Base-by-base conservation (phyloP, 164 flowering plant genomes). In the Brasenia schreberi region DNA sequence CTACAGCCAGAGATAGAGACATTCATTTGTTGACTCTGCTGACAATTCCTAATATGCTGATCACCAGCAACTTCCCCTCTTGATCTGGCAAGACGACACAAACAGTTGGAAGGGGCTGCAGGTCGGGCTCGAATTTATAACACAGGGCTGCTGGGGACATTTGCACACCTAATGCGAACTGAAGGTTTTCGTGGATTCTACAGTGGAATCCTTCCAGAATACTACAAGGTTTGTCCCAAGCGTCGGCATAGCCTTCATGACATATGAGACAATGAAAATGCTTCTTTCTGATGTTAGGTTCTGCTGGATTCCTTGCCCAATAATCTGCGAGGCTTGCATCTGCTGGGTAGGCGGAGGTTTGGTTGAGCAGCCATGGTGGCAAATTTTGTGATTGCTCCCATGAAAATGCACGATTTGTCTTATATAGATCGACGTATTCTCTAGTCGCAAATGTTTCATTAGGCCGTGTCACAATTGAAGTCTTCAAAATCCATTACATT, bases 21-120 rank as follows among this genome's bases (percentile, higher is more conserved):
- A 23, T 23, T 0, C 0, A 23, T 23, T 23, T 23, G 27, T 23
- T 23, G 27, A 23, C 27, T 23, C 2, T 23, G 0, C 53, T 45
- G 53, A 45, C 11, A 12, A 45, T 45, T 45, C 53, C 14, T 45
- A 45, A 6, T 66, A 23, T 23, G 27, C 27, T 23, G 27, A 23
- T 23, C 27, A 77, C 76, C 85, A 89, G 96, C 78, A 53, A 89
- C 88, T 61, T 89, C 85, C 61, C 96, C 96, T 60, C 64, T 87
- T 72, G 96, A 89, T 77, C 91, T 89, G 64, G 91, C 87, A 68
- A 81, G 96, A 70, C 80, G 93, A 68, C 76, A 93, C 72, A 89
- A 81, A 91, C 96, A 89, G 74, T 70, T 89, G 77, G 96, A 89
- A 82, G 96, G 96, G 43, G 96, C 86, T 14, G 89, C 80, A 67